Percentiles rank a stretch among this genome's conserved stretches.
Evolutionary conservation across 139 green algal species (phyloP).

Genomic region (Tetraselmis chui): DNA sequence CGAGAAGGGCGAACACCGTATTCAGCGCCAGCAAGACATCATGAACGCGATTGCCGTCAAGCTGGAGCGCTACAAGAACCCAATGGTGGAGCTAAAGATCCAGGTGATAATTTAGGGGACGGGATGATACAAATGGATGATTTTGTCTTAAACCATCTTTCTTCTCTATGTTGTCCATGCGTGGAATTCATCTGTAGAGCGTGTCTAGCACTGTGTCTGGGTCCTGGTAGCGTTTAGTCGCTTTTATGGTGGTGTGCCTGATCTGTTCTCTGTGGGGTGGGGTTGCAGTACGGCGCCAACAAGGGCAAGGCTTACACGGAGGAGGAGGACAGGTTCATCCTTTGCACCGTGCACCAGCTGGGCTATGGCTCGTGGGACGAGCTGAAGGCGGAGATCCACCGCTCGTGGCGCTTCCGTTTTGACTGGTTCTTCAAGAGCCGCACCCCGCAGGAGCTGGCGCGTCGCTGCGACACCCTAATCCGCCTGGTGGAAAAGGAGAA

Average conservation of each 20-base stretch:
- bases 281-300: slow-evolving; percentile 88
- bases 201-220: too few relatives aligned
- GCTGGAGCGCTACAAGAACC: slow-evolving; percentile 91
- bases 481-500: slow-evolving; percentile 96
- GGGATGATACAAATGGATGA: too few relatives aligned
- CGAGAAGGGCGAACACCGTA: slow-evolving; percentile 84
- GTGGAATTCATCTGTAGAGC: too few relatives aligned
- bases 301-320: slow-evolving; percentile 98
- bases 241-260: too few relatives aligned
- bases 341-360: slow-evolving; percentile 94
- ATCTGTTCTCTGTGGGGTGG: too few relatives aligned
- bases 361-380: slow-evolving; percentile 97
- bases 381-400: slow-evolving; percentile 90
- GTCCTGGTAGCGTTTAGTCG: too few relatives aligned
- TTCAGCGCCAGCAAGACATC: slow-evolving; percentile 72
- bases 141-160: too few relatives aligned
- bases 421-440: slow-evolving; percentile 99
- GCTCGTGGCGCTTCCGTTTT: slow-evolving; percentile 92
- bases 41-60: slow-evolving; percentile 84
- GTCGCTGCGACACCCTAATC: slow-evolving; percentile 91
- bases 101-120: too few relatives aligned
- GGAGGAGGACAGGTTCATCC: slow-evolving; percentile 98
- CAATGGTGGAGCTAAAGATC: slow-evolving; percentile 81
- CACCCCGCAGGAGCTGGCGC: slow-evolving; percentile 71
- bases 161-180: too few relatives aligned